These are phyloP conservation scores for Neonectria ditissima DNA, from an alignment of 2,329 filamentous ascomycete genomes.

Conservation along the genomic window DNA sequence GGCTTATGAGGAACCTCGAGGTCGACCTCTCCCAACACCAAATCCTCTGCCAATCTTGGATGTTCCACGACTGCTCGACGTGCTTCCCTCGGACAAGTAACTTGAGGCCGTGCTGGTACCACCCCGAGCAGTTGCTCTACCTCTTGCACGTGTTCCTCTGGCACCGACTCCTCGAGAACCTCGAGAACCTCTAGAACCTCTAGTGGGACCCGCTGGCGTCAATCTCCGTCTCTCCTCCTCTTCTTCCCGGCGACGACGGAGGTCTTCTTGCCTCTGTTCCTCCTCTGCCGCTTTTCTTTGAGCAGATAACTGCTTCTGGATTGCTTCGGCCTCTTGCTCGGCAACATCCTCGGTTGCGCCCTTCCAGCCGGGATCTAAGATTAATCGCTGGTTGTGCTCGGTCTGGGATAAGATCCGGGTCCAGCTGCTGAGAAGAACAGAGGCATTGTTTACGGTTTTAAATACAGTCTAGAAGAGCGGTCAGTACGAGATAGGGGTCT, in stretches of 20 bases:
- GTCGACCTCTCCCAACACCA: slow-evolving; percentile 49
- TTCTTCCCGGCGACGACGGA: slow-evolving; percentile 72
- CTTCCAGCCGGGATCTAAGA: slow-evolving; percentile 90
- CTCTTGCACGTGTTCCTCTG: slow-evolving; percentile 48
- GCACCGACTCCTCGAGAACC: slow-evolving; percentile 45
- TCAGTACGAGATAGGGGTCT: slow-evolving; percentile 32
- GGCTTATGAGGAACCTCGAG: slow-evolving; percentile 48
- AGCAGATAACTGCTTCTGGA: slow-evolving; percentile 78
- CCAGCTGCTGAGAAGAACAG: slow-evolving; percentile 93
- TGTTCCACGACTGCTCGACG: slow-evolving; percentile 48
- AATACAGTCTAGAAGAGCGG: slow-evolving; percentile 73
- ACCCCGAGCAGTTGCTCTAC: slow-evolving; percentile 45
- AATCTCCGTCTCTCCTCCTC: slow-evolving; percentile 60
- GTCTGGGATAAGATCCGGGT: slow-evolving; percentile 96
- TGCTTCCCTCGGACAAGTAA: slow-evolving; percentile 45
- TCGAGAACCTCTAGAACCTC: slow-evolving; percentile 49
- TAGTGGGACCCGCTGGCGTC: slow-evolving; percentile 43
- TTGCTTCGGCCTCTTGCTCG: slow-evolving; percentile 86
- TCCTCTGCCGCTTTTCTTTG: slow-evolving; percentile 83
- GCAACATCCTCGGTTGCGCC: slow-evolving; percentile 87
- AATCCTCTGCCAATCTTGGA: slow-evolving; percentile 52
- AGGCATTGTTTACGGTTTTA: slow-evolving; percentile 86
- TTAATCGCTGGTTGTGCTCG: slow-evolving; percentile 94
- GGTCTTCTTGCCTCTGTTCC: slow-evolving; percentile 80
- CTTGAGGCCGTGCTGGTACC: slow-evolving; percentile 40